Evolutionary conservation across 2,329 filamentous ascomycete genomes (phyloP).

Genomic region (Claviceps quebecensis): DNA sequence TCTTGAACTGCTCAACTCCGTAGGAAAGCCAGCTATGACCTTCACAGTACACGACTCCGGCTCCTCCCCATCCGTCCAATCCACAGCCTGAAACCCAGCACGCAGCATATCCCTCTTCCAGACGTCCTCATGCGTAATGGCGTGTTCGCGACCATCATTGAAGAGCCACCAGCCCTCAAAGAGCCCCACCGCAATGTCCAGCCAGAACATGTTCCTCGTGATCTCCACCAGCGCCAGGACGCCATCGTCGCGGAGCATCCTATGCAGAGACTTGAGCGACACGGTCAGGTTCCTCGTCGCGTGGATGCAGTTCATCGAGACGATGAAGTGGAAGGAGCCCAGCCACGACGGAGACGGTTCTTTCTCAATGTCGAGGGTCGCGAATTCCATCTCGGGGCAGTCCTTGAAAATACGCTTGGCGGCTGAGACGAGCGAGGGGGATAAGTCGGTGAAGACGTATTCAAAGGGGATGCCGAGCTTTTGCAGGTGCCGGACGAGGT

Average conservation of each 20-base stretch:
- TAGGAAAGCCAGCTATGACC: neutral
- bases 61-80: slow-evolving; percentile 9
- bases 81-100: slow-evolving; percentile 9
- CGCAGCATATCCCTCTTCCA: slow-evolving; percentile 7
- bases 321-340: slow-evolving; percentile 16
- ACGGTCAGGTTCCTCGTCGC: slow-evolving; percentile 14
- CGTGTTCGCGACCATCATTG: slow-evolving; percentile 8
- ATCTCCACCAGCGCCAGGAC: slow-evolving; percentile 9
- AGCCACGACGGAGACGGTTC: slow-evolving; percentile 6
- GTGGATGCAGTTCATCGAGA: slow-evolving; percentile 23
- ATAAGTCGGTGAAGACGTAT: slow-evolving; percentile 28
- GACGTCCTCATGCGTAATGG: slow-evolving; percentile 2
- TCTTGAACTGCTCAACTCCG: neutral
- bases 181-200: slow-evolving; percentile 19
- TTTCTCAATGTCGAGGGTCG: slow-evolving; percentile 8
- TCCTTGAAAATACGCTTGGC: slow-evolving; percentile 5
- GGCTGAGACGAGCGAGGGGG: slow-evolving; percentile 8
- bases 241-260: slow-evolving; percentile 7
- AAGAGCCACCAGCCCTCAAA: slow-evolving; percentile 24
- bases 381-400: slow-evolving; percentile 7
- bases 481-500: slow-evolving; percentile 15
- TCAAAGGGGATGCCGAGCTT: slow-evolving; percentile 18
- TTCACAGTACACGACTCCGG: neutral
- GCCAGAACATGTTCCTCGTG: slow-evolving; percentile 10
- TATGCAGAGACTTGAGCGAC: slow-evolving; percentile 9